These are phyloP conservation scores for Mortierella sp. DNA, from an alignment of 371 early-diverging fungal species.

Conservation along the genomic window DNA sequence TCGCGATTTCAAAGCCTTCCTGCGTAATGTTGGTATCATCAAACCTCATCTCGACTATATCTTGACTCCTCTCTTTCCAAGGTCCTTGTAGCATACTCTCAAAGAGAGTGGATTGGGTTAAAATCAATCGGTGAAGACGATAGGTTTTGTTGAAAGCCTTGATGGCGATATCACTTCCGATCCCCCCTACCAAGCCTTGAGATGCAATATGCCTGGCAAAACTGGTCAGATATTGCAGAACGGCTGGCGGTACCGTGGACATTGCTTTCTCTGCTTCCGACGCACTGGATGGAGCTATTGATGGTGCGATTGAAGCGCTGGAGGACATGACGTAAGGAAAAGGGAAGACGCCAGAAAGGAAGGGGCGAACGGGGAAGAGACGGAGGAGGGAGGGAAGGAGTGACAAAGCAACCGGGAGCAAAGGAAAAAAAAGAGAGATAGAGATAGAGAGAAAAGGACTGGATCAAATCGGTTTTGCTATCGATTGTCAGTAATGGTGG, in stretches of 20 bases:
- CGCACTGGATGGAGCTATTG: not conserved
- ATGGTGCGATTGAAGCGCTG: no score
- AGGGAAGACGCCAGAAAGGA: no score
- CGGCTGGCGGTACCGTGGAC: constrained; percentile 8
- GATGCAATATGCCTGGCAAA: constrained; percentile 63
- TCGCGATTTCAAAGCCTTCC: constrained; percentile 40
- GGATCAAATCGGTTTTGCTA: no score
- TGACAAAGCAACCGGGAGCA: no score
- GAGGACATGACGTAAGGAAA: no score
- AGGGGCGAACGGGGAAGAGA: no score
- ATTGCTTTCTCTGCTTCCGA: not conserved
- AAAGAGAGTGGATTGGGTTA: constrained; percentile 69
- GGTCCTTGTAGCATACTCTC: constrained; percentile 62
- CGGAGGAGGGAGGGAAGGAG: no score
- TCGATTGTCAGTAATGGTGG: no score
- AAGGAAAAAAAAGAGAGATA: no score
- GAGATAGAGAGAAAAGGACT: no score
- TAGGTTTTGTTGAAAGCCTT: constrained; percentile 63
- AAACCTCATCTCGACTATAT: constrained; percentile 54
- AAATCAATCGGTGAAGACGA: constrained; percentile 63
- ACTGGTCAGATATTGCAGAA: constrained; percentile 53
- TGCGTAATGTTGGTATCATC: constrained; percentile 31
- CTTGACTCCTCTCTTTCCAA: constrained; percentile 57
- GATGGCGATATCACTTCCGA: constrained; percentile 66
- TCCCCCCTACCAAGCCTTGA: constrained; percentile 63